phyloP scores from a whole-genome alignment of 495 filamentous ascomycete genomes.

The Mytilinidion resinicola region DNA sequence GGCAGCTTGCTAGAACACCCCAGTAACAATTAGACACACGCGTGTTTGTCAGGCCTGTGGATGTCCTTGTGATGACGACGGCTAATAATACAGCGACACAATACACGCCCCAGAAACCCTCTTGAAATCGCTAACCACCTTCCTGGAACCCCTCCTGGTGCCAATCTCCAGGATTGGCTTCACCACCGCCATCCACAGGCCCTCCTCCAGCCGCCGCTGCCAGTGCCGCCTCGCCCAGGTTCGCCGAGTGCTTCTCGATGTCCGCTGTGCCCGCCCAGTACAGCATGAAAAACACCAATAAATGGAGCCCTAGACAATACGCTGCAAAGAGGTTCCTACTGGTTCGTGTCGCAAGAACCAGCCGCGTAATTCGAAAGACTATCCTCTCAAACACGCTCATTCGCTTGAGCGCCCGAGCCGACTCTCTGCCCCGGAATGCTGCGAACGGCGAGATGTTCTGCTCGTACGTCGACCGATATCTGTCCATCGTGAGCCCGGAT shows the following conservation, averaged over 20 bases:
- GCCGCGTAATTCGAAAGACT: conserved; percentile 83
- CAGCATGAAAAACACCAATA: conserved; percentile 77
- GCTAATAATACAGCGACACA: conserved; percentile 8
- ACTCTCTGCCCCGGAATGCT: conserved; percentile 86
- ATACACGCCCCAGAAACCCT: not conserved
- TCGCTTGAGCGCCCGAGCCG: conserved; percentile 83
- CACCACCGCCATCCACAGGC: conserved; percentile 17
- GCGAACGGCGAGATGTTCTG: conserved; percentile 92
- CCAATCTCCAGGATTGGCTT: conserved; percentile 52
- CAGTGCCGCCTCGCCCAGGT: conserved; percentile 44
- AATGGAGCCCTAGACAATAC: conserved; percentile 83
- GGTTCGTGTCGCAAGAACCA: conserved; percentile 82
- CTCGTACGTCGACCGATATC: conserved; percentile 91
- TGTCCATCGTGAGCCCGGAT: conserved; percentile 65
- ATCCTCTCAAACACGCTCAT: conserved; percentile 88
- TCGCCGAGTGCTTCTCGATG: conserved; percentile 40
- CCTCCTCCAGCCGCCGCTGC: conserved; percentile 22
- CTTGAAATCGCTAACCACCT: conserved; percentile 8
- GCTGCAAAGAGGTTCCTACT: conserved; percentile 93
- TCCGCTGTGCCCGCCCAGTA: conserved; percentile 66
- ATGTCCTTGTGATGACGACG: not conserved
- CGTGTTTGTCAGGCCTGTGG: not conserved
- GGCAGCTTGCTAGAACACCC: not conserved
- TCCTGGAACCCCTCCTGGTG: conserved; percentile 52
- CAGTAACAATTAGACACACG: conserved; percentile 2